phyloP scores from a whole-genome alignment of 768 basidiomycete species.

The Russula emetica region DNA sequence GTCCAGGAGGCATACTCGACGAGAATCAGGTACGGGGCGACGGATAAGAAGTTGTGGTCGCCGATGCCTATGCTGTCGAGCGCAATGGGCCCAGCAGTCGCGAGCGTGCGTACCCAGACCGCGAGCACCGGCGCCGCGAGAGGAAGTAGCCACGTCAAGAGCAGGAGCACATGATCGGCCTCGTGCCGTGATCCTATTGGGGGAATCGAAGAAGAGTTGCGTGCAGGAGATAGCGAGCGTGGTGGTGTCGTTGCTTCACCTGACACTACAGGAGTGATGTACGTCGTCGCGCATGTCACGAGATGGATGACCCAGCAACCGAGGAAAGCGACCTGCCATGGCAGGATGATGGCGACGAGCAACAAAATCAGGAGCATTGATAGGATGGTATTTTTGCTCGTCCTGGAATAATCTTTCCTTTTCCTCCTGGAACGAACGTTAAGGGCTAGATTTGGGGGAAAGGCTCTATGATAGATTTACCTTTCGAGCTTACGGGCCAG shows the following conservation, averaged over 20 bases:
- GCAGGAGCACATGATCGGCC: constrained; percentile 58
- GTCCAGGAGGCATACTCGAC: constrained; percentile 58
- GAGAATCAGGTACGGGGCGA: constrained; percentile 58
- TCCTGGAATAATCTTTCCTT: constrained; percentile 35
- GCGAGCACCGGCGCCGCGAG: constrained; percentile 70
- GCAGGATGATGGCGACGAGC: constrained; percentile 72
- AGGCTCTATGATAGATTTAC: constrained; percentile 17
- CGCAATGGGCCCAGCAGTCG: constrained; percentile 69
- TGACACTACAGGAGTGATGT: constrained; percentile 14
- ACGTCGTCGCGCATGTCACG: constrained; percentile 51
- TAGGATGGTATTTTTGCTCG: constrained; percentile 33
- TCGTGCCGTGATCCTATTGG: constrained; percentile 35
- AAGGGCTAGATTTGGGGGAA: not conserved
- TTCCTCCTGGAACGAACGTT: not conserved
- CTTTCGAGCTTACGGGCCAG: constrained; percentile 30
- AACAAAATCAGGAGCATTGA: constrained; percentile 59
- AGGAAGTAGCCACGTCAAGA: constrained; percentile 81
- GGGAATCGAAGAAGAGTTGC: constrained; percentile 10
- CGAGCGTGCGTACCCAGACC: constrained; percentile 86
- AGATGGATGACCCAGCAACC: constrained; percentile 80
- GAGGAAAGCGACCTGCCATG: constrained; percentile 89
- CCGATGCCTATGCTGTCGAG: constrained; percentile 74
- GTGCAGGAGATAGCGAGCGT: constrained; percentile 8
- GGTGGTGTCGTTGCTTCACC: not conserved
- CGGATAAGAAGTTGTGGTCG: constrained; percentile 68